A percentile compares a stretch with the other conserved stretches of the same genome.
Conservation (phyloP, 768 basidiomycete species). For the Tulasnella sp. region DNA sequence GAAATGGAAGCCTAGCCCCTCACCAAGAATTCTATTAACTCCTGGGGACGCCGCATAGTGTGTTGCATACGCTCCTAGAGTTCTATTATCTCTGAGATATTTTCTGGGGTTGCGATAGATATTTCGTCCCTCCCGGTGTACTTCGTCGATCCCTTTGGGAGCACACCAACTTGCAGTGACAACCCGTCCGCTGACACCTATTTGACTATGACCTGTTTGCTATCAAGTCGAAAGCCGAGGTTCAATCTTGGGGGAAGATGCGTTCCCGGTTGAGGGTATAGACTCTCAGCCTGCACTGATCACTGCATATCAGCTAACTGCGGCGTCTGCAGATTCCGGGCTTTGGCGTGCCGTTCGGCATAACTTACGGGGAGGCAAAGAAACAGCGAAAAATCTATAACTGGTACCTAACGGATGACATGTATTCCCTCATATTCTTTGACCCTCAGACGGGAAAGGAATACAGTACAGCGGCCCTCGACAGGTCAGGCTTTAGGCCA, state of each 20-base stretch:
- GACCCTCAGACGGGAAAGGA: background rate
- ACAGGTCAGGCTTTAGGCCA: background rate
- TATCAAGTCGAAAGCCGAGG: conserved; percentile 9
- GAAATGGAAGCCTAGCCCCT: background rate
- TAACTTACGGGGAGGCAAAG: no score
- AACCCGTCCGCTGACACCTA: background rate
- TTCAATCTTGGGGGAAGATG: background rate
- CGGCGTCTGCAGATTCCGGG: no score
- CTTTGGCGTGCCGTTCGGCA: no score
- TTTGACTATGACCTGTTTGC: background rate
- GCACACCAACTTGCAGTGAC: background rate
- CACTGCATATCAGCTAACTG: no score
- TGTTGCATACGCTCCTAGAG: background rate
- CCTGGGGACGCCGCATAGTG: background rate
- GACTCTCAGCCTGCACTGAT: no score
- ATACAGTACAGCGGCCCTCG: background rate
- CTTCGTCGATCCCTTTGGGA: background rate
- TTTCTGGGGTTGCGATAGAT: background rate
- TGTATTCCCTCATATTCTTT: background rate
- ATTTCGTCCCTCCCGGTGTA: background rate
- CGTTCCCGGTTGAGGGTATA: background rate
- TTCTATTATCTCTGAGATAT: background rate
- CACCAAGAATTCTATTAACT: background rate
- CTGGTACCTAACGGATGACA: background rate
- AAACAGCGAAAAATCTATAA: no score